phyloP scores from a whole-genome alignment of 768 basidiomycete genomes.

The Trametes maxima region DNA sequence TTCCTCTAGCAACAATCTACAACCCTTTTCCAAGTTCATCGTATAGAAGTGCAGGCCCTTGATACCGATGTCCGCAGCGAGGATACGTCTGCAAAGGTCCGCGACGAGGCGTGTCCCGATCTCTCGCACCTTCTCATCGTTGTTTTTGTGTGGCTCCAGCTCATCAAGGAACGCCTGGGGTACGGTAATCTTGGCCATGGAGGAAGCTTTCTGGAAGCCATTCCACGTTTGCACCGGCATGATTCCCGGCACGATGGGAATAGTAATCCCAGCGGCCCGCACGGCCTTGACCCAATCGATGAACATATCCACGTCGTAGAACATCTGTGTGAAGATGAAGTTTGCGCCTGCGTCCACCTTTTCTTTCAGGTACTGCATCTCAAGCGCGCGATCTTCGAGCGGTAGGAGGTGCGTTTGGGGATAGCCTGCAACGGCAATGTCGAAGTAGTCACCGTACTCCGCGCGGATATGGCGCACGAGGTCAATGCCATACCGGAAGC shows the following conservation, averaged over 20 bases:
- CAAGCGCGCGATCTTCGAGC: constrained; percentile 70
- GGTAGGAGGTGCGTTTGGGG: constrained; percentile 80
- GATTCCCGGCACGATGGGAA: constrained; percentile 92
- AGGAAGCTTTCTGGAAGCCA: constrained; percentile 85
- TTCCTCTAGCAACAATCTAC: constrained; percentile 93
- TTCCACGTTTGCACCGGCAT: constrained; percentile 97
- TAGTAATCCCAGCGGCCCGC: constrained; percentile 81
- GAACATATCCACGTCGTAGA: constrained; percentile 92
- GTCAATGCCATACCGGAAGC: constrained; percentile 89
- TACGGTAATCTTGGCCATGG: constrained; percentile 75
- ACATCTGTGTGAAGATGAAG: constrained; percentile 99
- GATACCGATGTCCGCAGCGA: constrained; percentile 79
- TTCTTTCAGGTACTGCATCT: constrained; percentile 85
- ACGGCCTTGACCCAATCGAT: constrained; percentile 87
- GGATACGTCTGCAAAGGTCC: constrained; percentile 88
- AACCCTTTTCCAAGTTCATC: constrained; percentile 95
- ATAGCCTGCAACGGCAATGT: constrained; percentile 92
- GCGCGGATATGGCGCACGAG: constrained; percentile 87
- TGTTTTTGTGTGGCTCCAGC: constrained; percentile 84
- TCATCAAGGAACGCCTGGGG: constrained; percentile 75
- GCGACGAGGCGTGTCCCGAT: constrained; percentile 94
- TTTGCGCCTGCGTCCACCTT: constrained; percentile 89
- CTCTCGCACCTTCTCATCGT: constrained; percentile 91
- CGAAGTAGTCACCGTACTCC: constrained; percentile 89
- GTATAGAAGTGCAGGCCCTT: constrained; percentile 95